Conservation (phyloP, 495 filamentous ascomycete species). For the Aspergillus nanangensis region DNA sequence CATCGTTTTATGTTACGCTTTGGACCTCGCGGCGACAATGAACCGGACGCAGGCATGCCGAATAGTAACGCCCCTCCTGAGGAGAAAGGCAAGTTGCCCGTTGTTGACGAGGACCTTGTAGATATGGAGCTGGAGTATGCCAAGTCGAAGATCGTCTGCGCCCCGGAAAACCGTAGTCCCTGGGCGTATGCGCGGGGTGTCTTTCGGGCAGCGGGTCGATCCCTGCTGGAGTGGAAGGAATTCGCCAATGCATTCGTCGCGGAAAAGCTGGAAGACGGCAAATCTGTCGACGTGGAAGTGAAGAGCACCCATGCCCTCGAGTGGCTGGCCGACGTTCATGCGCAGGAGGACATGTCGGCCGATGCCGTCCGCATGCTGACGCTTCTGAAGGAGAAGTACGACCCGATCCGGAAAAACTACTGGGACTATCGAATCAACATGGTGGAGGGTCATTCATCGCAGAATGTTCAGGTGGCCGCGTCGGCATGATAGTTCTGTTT, state of each 20-base stretch:
- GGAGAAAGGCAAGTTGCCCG: slow-evolving; percentile 32
- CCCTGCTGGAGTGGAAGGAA: slow-evolving; percentile 51
- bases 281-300: slow-evolving; percentile 33
- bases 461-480: slow-evolving; percentile 1
- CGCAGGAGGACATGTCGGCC: slow-evolving; percentile 50
- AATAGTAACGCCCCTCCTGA: slow-evolving; percentile 34
- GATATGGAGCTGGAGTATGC: slow-evolving; percentile 73
- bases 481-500: slow-evolving; percentile 9
- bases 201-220: slow-evolving; percentile 56
- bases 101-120: slow-evolving; percentile 57
- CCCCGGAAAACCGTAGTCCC: slow-evolving; percentile 88
- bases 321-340: slow-evolving; percentile 77
- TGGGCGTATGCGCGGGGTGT: slow-evolving; percentile 90
- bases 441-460: slow-evolving; percentile 29
- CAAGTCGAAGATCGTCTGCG: slow-evolving; percentile 62
- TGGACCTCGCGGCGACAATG: slow-evolving; percentile 41
- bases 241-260: slow-evolving; percentile 66
- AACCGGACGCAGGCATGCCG: slow-evolving; percentile 39
- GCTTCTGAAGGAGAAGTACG: slow-evolving; percentile 77
- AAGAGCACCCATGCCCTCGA: slow-evolving; percentile 86
- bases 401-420: slow-evolving; percentile 85
- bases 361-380: slow-evolving; percentile 54
- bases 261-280: slow-evolving; percentile 30
- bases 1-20: slow-evolving; percentile 92
- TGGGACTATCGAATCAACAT: slow-evolving; percentile 73